Evolutionary conservation across 257 asterid genomes (phyloP), one percentile per base, ranked within the genome.

Genomic region (Linderniella brevidens): DNA sequence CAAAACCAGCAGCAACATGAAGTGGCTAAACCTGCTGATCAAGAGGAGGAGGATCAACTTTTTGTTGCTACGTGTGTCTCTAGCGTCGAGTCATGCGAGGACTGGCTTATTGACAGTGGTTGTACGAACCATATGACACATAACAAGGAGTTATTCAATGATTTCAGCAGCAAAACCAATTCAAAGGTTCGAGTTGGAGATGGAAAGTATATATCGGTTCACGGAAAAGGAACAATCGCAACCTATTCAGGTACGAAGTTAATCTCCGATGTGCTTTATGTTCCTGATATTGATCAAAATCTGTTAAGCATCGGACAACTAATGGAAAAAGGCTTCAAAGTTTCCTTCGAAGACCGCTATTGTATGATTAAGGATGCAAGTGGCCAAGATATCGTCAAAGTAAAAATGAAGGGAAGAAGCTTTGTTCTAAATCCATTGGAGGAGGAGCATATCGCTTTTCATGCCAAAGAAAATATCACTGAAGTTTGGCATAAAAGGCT

Each of bases 401-500:
- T 45, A 3, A n/a, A 45, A 38, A 61, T 17, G 37, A 25, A 41
- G 13, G 49, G 17, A 9, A 46, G 39, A 13, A 43, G 54, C 37
- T 60, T 54, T 5, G 11, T 50, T 4, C 17, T 60, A 18, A 13
- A 60, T 54, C 50, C 41, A 3, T 1, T 48, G 16, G 43, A 60
- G 13, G 39, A 53, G 46, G 51, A 54, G 36, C 61, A 54, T 4
- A 41, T 17, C 4, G 46, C 54, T 1, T 60, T 13, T 19, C 25
- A 25, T 8, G 25, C 17, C 1, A 36, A 38, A 19, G 19, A 13
- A 39, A 16, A 13, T 0, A 11, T 46, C 50, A 8, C 32, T 4
- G 50, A 46, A 46, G 1, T 18, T 5, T 46, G 50, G 50, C 32
- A 11, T 12, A 51, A 59, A 13, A 45, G 58, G 48, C 57, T 59